Base-by-base conservation (phyloP, 805 yeast species). In the Spathaspora gorwiae region DNA sequence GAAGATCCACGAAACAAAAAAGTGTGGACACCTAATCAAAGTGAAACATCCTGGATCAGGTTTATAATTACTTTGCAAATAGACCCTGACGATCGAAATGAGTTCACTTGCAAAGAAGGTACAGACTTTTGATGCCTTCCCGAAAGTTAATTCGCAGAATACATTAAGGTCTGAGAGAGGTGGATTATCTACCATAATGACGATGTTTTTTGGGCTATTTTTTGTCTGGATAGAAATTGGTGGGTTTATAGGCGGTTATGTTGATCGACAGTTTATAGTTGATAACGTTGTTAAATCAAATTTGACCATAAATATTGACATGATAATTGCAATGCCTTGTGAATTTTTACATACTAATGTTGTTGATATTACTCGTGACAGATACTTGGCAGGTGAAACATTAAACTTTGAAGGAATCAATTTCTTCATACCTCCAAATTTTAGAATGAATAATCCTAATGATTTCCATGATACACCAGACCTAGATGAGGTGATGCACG, bases 191-290 rank as follows among this genome's bases (percentile, higher is more conserved):
- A 83, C 96, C 0, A 53, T 88, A 4, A 37, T 84, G 40, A 81
- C 90, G 12, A 71, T 76, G n/a, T 51, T 84, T 26, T 72, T 77
- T 47, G 76, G 86, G 13, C 55, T 88, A 12, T 79, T 89, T 56
- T 69, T 90, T 33, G 63, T 87, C 6, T 92, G 95, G 87, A 79
- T 87, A 11, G 95, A 90, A 59, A 65, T 90, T 27, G 96, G 97
- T 7, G 84, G 86, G 11, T 87, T 76, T 60, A 70, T 90, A 46
- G 96, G 94, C 44, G 97, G 97, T 2, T 76, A 75, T 46, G 76
- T 85, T 7, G 89, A 83, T 55, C 86, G 84, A 52, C 87, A 83
- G 53, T 94, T 87, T 61, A 69, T 75, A 3, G 95, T 94, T 5
- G 95, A 87, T 56, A 71, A 74, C 32, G 67, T 70, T 3, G 65